These are phyloP conservation scores for Nicotiana undulata DNA, from an alignment of 257 asterid genomes.

Conservation along the genomic window DNA sequence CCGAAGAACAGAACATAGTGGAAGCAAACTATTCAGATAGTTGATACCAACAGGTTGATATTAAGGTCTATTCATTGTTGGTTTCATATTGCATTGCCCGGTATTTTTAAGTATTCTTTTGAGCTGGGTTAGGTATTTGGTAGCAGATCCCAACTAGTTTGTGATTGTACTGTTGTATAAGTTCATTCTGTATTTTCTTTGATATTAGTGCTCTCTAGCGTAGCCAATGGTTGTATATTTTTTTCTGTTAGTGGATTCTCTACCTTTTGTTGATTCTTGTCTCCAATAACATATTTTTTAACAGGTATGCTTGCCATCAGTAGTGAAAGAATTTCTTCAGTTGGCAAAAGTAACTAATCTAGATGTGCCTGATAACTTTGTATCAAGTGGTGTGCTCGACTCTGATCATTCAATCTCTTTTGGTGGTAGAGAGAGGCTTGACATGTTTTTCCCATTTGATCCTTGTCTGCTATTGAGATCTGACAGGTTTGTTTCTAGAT, in stretches of 20 bases:
- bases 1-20: not conserved
- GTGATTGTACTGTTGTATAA: not conserved
- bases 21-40: not conserved
- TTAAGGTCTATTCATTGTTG: not conserved
- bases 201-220: not conserved
- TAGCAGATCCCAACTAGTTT: not conserved
- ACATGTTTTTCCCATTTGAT: constrained; percentile 87
- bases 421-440: constrained; percentile 72
- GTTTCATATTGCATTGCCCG: not conserved
- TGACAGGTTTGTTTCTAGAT: constrained; percentile 49
- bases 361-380: constrained; percentile 37
- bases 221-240: not conserved
- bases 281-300: constrained; percentile 1
- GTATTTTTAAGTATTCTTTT: not conserved
- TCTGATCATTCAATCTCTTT: constrained; percentile 57
- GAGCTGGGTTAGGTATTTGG: not conserved
- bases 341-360: constrained; percentile 37
- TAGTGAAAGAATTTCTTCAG: constrained; percentile 72
- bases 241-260: not conserved
- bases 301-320: constrained; percentile 85
- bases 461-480: constrained; percentile 77
- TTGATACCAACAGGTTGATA: too few relatives aligned
- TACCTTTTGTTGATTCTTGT: too few relatives aligned
- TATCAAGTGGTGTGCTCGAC: constrained; percentile 36
- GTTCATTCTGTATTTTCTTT: not conserved